A percentile compares a stretch with the other conserved stretches of the same genome.
These are phyloP conservation scores for Phytopythium oedochilum DNA, from an alignment of 352 stramenopile genomes.

Conservation along the genomic window DNA sequence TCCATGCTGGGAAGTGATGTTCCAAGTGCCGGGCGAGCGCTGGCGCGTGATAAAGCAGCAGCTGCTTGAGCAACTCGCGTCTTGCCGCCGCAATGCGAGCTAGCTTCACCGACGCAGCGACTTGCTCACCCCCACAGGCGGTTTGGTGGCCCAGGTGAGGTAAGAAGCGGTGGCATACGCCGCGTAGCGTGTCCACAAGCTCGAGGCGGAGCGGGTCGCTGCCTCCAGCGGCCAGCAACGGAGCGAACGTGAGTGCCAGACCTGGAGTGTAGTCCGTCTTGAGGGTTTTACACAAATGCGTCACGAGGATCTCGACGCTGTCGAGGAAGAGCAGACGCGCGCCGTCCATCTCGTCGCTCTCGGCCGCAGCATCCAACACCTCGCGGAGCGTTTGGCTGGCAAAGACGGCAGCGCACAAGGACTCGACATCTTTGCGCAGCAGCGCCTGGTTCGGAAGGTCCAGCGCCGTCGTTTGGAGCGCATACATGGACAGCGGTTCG, in stretches of 20 bases:
- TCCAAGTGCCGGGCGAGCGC: constrained; percentile 69
- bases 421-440: constrained; percentile 67
- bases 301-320: constrained; percentile 65
- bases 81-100: constrained; percentile 24
- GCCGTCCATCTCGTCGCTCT: constrained; percentile 38
- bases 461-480: constrained; percentile 57
- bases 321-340: constrained; percentile 72
- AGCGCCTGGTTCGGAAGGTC: constrained; percentile 44
- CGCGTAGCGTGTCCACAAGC: constrained; percentile 42
- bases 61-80: constrained; percentile 51
- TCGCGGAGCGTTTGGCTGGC: constrained; percentile 44
- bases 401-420: constrained; percentile 60
- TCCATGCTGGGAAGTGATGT: constrained; percentile 69
- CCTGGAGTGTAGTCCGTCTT: constrained; percentile 45
- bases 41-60: constrained; percentile 75
- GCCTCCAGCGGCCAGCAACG: constrained; percentile 48
- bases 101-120: neutral
- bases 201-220: constrained; percentile 66
- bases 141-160: constrained; percentile 40
- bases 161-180: constrained; percentile 41
- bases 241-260: constrained; percentile 49
- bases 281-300: constrained; percentile 61
- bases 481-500: constrained; percentile 65
- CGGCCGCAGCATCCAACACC: constrained; percentile 23
- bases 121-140: neutral